A percentile compares a stretch with the other conserved stretches of the same genome.
These are phyloP conservation scores for Beta vulgaris DNA, from an alignment of 148 eudicot species.

Conservation along the genomic window DNA sequence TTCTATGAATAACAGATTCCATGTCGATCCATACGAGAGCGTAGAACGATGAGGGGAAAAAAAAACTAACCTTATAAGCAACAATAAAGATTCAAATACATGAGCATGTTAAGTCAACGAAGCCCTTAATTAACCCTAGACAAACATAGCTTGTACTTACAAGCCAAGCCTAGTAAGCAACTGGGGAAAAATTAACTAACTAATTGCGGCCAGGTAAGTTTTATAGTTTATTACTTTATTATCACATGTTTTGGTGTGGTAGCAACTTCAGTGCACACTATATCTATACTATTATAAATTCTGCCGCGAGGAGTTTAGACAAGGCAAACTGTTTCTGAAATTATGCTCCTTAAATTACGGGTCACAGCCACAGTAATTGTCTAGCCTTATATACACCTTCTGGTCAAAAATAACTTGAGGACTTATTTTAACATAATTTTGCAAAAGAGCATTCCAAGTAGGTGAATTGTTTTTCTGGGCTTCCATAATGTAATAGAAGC, in stretches of 20 bases:
- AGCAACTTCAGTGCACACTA: constrained; percentile 2
- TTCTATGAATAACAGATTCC: background rate
- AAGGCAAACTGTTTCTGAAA: constrained; percentile 15
- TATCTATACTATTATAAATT: background rate
- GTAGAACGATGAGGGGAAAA: background rate
- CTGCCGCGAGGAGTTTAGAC: background rate
- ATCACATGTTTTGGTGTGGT: constrained; percentile 33
- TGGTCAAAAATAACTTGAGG: background rate
- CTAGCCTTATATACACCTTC: background rate
- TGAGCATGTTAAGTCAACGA: constrained; percentile 9
- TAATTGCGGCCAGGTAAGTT: background rate
- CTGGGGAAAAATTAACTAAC: background rate
- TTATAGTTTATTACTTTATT: constrained; percentile 27
- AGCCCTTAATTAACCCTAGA: constrained; percentile 2
- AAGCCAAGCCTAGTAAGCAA: constrained; percentile 6
- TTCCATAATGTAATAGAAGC: too few relatives aligned
- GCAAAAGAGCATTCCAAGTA: background rate
- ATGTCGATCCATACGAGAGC: constrained; percentile 5
- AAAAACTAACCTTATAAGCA: background rate
- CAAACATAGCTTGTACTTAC: constrained; percentile 12
- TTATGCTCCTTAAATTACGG: constrained; percentile 21
- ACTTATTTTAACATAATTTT: background rate
- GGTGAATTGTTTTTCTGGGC: too few relatives aligned
- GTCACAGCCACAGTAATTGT: constrained; percentile 11
- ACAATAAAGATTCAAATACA: background rate